Percentiles rank a stretch among this genome's conserved stretches.
Conservation (phyloP, 2,329 filamentous ascomycete genomes). For the Myrmaecium sp. region DNA sequence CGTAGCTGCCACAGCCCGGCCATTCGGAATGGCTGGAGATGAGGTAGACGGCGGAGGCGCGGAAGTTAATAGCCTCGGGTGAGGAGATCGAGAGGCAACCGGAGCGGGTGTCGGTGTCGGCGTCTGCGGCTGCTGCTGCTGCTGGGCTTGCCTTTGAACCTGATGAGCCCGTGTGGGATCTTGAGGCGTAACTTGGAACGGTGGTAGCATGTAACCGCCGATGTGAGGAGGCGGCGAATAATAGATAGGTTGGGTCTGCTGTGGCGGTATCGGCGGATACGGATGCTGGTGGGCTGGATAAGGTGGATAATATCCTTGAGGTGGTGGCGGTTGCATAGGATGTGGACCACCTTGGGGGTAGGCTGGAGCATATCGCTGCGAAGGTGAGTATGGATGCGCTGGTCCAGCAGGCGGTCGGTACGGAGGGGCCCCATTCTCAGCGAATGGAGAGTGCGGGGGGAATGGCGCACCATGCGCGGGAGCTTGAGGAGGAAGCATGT, state of each 20-base stretch:
- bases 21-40: no score
- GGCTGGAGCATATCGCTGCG: slow-evolving; percentile 14
- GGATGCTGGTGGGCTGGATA: slow-evolving; percentile 12
- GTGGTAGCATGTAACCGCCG: slow-evolving; percentile 29
- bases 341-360: slow-evolving; percentile 11
- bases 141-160: slow-evolving; percentile 11
- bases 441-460: slow-evolving; percentile 11
- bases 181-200: slow-evolving; percentile 30
- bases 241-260: slow-evolving; percentile 11
- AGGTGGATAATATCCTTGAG: slow-evolving; percentile 14
- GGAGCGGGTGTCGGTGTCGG: slow-evolving; percentile 1
- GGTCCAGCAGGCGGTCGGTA: slow-evolving; percentile 12
- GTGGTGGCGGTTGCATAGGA: slow-evolving; percentile 16
- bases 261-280: slow-evolving; percentile 14
- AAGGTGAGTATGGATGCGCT: slow-evolving; percentile 14
- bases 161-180: slow-evolving; percentile 22
- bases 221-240: slow-evolving; percentile 20
- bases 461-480: no score
- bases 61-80: no score
- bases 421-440: slow-evolving; percentile 10
- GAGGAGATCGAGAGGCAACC: no score
- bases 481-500: slow-evolving; percentile 13
- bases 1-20: no score
- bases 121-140: slow-evolving; percentile 5
- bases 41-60: no score